Evolutionary conservation across 768 basidiomycete species (phyloP), one percentile per base, ranked within the genome.

Genomic region (Hortiboletus flavorubellus): DNA sequence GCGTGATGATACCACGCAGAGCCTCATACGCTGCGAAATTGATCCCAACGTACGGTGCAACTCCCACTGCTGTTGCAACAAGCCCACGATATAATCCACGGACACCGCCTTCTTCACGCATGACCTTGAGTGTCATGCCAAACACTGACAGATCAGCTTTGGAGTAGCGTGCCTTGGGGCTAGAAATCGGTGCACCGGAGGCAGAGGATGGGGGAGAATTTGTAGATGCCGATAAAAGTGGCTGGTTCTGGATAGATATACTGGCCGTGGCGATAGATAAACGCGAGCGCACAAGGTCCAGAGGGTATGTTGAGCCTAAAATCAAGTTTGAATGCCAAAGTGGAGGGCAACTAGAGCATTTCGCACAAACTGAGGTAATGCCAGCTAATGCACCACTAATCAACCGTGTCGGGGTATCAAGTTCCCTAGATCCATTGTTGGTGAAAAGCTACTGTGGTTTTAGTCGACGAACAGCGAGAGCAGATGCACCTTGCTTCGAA

Each of bases 11-110:
- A 3, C 87, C 85, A 51, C 89, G 80, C 67, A 92, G 67, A 45
- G 86, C 79, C 71, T 98, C 96, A 65, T 98, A 98, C 30, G 92
- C 78, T n/a, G 93, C 90, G 70, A 97, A 97, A 70, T 97, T 97
- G 69, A 95, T 87, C 12, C 92, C 85, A 21, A 89, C 86, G 60
- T 89, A 89, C 4, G 95, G 95, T 15, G 94, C 94, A 39, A 97
- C 92, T 4, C 95, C 93, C 50, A 89, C 77, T 4, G 91, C 87
- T 0, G 93, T 97, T 12, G 93, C 83, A 11, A 89, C 74, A 35
- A 95, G 68, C 0, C 94, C 96, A 34, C 93, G 83, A 69, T 98
- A 92, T 46, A 99, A 74, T 6, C 85, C 96, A 47, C 84, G 80
- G 12, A 96, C 68, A 1, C 95, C 95, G 31, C 96, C 96, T 70